These are phyloP conservation scores for Termitomyces sp. DNA, from an alignment of 768 basidiomycete genomes.

Conservation along the genomic window DNA sequence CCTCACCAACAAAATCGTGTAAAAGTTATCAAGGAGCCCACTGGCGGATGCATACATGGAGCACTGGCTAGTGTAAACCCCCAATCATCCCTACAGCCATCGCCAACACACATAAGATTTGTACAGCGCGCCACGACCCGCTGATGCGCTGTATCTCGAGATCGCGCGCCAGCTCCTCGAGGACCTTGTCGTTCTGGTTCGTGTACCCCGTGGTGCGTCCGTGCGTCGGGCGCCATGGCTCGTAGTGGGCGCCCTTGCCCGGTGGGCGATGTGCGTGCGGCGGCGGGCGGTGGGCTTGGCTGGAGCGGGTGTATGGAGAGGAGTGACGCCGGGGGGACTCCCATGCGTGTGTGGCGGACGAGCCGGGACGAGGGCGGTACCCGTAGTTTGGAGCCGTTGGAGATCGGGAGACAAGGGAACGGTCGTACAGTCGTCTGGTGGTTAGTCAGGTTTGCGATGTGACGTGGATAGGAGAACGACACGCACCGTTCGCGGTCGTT, in stretches of 20 bases:
- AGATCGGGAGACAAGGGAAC: conserved; percentile 24
- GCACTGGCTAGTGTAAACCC: conserved; percentile 3
- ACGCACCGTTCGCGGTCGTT: conserved; percentile 39
- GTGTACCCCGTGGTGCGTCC: conserved; percentile 5
- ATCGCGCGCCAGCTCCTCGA: conserved; percentile 19
- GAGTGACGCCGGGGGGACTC: conserved; percentile 20
- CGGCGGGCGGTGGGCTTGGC: not conserved
- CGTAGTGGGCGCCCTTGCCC: conserved; percentile 6
- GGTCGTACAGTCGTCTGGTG: conserved; percentile 39
- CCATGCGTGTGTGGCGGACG: conserved; percentile 35
- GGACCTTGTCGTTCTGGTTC: conserved; percentile 16
- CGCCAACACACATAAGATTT: conserved; percentile 20
- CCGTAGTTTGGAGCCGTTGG: conserved; percentile 14
- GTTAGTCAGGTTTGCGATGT: not conserved
- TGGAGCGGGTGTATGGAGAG: conserved; percentile 18
- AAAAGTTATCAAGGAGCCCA: too few relatives aligned
- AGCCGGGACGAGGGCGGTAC: conserved; percentile 20
- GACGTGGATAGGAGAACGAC: not conserved
- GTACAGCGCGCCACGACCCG: conserved; percentile 22
- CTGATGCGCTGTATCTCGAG: conserved; percentile 21
- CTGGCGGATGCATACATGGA: too few relatives aligned
- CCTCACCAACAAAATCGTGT: too few relatives aligned
- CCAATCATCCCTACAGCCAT: conserved; percentile 18
- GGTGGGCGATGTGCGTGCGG: not conserved
- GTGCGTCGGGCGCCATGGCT: conserved; percentile 9